Evolutionary conservation across 331 rosid genomes (phyloP).

Genomic region (Cydonia oblonga): DNA sequence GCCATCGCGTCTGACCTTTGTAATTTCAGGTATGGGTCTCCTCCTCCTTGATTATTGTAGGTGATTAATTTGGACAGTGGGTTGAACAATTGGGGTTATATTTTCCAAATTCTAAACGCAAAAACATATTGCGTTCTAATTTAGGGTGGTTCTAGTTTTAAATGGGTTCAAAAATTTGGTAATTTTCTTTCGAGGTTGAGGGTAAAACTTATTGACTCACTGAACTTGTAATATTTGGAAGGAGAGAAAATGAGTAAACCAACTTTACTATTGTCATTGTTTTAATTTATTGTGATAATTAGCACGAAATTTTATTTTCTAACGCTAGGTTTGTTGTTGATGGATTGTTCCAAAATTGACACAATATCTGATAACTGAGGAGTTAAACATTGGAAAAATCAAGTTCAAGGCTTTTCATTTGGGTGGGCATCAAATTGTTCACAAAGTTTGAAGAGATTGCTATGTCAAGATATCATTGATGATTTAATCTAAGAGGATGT

Average conservation of each 20-base stretch:
- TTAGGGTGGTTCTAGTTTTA: too few species aligned
- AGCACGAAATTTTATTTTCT: background rate
- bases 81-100: too few species aligned
- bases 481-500: background rate
- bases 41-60: too few species aligned
- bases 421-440: conserved; percentile 84
- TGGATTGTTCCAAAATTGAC: conserved; percentile 51
- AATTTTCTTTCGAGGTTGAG: too few species aligned
- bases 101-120: too few species aligned
- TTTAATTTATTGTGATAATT: background rate
- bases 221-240: background rate
- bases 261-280: background rate
- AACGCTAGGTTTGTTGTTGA: conserved; percentile 14
- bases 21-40: too few species aligned
- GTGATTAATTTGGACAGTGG: too few species aligned
- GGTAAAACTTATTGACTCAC: background rate
- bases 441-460: conserved; percentile 85
- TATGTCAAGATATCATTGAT: conserved; percentile 53
- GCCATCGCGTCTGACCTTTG: too few species aligned
- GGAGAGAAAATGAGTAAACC: background rate
- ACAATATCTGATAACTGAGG: conserved; percentile 80
- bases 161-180: too few species aligned
- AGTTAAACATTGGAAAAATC: conserved; percentile 51
- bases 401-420: conserved; percentile 84
- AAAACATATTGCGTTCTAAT: too few species aligned